These are phyloP conservation scores for Blastomyces parvus DNA, from an alignment of 2,329 filamentous ascomycete species.

Conservation along the genomic window DNA sequence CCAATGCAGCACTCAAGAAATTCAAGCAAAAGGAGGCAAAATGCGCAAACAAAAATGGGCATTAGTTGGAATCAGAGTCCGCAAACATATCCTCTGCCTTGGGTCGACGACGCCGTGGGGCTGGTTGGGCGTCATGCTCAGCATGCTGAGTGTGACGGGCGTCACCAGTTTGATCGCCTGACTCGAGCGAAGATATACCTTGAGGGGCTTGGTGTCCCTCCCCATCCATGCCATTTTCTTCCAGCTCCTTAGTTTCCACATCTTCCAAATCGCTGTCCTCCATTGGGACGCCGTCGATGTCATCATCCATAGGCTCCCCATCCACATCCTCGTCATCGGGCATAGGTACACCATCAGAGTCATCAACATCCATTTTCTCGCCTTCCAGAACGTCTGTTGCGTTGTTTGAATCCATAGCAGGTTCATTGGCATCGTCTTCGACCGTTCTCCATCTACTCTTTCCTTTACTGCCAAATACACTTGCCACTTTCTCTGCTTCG, in stretches of 20 bases:
- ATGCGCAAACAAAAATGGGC: not conserved
- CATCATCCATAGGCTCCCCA: slow-evolving; percentile 33
- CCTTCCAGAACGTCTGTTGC: slow-evolving; percentile 7
- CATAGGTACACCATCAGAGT: slow-evolving; percentile 24
- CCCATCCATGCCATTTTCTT: slow-evolving; percentile 36
- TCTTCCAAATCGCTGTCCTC: slow-evolving; percentile 43
- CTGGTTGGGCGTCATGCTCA: slow-evolving; percentile 24
- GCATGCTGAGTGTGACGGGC: slow-evolving; percentile 16
- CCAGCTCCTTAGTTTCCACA: slow-evolving; percentile 40
- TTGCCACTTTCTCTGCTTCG: slow-evolving; percentile 31
- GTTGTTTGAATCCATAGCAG: slow-evolving; percentile 11
- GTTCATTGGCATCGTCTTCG: slow-evolving; percentile 32
- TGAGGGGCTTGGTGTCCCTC: slow-evolving; percentile 30
- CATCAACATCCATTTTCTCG: slow-evolving; percentile 23
- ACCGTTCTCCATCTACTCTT: slow-evolving; percentile 41
- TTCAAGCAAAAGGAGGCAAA: not conserved
- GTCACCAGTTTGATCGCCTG: slow-evolving; percentile 17
- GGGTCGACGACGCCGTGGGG: slow-evolving; percentile 51
- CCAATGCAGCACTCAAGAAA: not conserved
- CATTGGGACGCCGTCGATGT: slow-evolving; percentile 39
- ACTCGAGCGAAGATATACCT: slow-evolving; percentile 17
- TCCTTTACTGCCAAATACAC: slow-evolving; percentile 28
- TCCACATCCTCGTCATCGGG: slow-evolving; percentile 38
- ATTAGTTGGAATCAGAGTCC: slow-evolving; percentile 53
- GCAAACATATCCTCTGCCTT: slow-evolving; percentile 83